These are phyloP conservation scores for Astrothelium macrocarpum DNA, from an alignment of 495 filamentous ascomycete species.

Conservation along the genomic window DNA sequence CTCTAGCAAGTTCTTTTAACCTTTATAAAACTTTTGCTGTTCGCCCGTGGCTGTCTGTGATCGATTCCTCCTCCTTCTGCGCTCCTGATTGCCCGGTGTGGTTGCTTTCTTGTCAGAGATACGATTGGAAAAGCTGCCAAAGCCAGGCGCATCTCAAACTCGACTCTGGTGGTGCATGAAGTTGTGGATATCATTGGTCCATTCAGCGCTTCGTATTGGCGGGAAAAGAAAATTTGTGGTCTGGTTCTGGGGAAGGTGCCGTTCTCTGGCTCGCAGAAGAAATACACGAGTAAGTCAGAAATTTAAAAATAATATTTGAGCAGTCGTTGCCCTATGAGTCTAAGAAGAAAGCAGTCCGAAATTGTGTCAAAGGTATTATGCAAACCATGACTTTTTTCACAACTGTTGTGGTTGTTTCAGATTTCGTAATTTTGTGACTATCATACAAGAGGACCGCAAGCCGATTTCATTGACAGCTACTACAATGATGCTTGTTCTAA, in stretches of 20 bases:
- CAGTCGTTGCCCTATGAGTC: slow-evolving; percentile 1
- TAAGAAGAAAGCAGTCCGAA: background rate
- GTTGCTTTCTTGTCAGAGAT: no score
- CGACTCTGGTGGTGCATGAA: background rate
- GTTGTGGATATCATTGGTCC: background rate
- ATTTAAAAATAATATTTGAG: background rate
- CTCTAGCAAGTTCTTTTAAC: background rate
- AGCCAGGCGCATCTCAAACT: background rate
- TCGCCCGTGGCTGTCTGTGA: no score
- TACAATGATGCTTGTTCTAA: no score
- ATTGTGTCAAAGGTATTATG: background rate
- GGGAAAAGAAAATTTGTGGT: background rate
- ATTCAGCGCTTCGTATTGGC: background rate
- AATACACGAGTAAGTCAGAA: background rate
- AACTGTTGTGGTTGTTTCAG: background rate
- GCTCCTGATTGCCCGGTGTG: no score
- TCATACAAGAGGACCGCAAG: background rate
- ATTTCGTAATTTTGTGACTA: slow-evolving; percentile 1
- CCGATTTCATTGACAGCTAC: background rate
- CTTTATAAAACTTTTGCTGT: no score
- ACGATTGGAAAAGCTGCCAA: background rate
- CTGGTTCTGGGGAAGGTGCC: background rate
- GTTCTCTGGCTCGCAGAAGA: background rate
- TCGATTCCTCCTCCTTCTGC: no score
- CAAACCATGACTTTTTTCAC: background rate